phyloP scores from a whole-genome alignment of 2,329 filamentous ascomycete species.

The Epichloe sylvatica region DNA sequence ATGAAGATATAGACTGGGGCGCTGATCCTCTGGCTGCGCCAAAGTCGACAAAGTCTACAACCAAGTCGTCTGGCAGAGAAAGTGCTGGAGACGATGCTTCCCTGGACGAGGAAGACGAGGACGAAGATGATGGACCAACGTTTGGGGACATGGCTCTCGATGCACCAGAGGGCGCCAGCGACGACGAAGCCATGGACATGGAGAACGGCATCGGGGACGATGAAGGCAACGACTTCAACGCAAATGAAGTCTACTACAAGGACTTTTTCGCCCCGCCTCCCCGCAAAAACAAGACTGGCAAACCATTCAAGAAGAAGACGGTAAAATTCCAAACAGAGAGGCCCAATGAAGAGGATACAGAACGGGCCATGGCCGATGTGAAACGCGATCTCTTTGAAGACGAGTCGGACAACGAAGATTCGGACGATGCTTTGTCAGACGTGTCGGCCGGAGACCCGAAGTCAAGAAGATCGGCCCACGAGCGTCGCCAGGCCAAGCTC shows the following conservation, averaged over 20 bases:
- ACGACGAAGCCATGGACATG: constrained; percentile 47
- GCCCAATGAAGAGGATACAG: constrained; percentile 52
- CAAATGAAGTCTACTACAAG: constrained; percentile 78
- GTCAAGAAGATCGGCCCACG: constrained; percentile 69
- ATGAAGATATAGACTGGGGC: constrained; percentile 81
- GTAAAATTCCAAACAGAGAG: constrained; percentile 26
- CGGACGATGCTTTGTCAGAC: constrained; percentile 50
- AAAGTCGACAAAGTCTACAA: constrained; percentile 16
- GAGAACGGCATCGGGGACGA: constrained; percentile 29
- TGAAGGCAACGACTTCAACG: constrained; percentile 51
- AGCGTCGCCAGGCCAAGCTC: constrained; percentile 73
- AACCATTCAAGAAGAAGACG: constrained; percentile 22
- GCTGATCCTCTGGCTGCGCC: constrained; percentile 49
- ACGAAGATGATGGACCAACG: constrained; percentile 66
- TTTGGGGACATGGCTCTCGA: constrained; percentile 69
- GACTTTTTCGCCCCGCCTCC: constrained; percentile 89
- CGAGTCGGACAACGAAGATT: constrained; percentile 48
- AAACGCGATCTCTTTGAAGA: constrained; percentile 86
- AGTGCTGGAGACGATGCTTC: constrained; percentile 5
- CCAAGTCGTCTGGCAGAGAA: constrained; percentile 20
- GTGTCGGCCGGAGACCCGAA: constrained; percentile 55
- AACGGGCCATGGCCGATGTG: constrained; percentile 74
- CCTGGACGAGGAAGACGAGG: constrained; percentile 38
- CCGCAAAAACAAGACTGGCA: constrained; percentile 47
- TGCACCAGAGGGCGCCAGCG: constrained; percentile 53